Conservation (phyloP, 345 rosid species). For the Eucalyptus polyanthemos region DNA sequence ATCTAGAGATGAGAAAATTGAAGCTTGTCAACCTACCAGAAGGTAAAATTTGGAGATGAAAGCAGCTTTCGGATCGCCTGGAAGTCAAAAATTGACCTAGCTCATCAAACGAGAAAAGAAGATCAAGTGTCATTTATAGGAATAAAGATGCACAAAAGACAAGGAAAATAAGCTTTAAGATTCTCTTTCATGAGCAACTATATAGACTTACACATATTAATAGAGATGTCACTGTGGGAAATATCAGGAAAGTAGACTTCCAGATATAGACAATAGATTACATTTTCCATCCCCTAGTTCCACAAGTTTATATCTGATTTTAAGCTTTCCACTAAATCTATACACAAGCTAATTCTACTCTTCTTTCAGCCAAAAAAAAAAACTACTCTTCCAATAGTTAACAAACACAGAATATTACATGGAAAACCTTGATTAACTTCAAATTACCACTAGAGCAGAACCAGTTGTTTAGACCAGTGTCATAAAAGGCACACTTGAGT, state of each 20-base stretch:
- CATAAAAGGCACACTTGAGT: background rate
- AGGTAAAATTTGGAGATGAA: conserved; percentile 75
- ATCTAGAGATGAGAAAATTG: background rate
- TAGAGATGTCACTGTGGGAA: background rate
- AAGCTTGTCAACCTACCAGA: conserved; percentile 47
- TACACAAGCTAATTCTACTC: background rate
- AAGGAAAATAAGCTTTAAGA: background rate
- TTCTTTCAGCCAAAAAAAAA: background rate
- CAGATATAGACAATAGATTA: background rate
- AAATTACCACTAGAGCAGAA: background rate
- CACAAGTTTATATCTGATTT: background rate
- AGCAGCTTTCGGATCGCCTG: conserved; percentile 69
- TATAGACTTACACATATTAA: background rate
- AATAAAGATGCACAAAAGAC: background rate
- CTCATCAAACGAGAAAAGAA: background rate
- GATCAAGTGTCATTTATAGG: background rate
- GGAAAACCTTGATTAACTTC: background rate
- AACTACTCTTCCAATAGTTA: background rate
- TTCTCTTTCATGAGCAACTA: background rate
- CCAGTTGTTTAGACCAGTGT: background rate
- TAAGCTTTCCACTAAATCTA: background rate
- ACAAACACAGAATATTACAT: background rate
- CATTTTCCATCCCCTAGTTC: background rate
- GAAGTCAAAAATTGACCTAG: conserved; percentile 92
- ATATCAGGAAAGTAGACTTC: background rate